Percentiles rank a stretch among this genome's conserved stretches.
Evolutionary conservation across 2,329 filamentous ascomycete species (phyloP).

Genomic region (Podosphaera aphanis): DNA sequence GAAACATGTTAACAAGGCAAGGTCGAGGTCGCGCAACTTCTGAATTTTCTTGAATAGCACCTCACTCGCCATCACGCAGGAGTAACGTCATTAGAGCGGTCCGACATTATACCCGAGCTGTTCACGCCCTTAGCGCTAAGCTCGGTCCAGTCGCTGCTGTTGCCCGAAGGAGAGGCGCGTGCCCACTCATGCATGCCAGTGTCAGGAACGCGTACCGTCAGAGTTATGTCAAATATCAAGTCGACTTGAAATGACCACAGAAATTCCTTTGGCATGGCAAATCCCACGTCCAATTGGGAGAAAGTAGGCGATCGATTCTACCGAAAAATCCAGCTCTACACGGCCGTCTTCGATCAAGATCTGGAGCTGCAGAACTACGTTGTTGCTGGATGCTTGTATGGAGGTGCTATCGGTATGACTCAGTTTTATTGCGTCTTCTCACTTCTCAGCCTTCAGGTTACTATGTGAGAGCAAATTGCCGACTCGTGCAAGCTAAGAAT

Average conservation of each 20-base stretch:
- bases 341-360: constrained; percentile 76
- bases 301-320: constrained; percentile 84
- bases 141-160: too few relatives aligned
- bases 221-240: constrained; percentile 5
- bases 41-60: constrained; percentile 46
- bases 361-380: constrained; percentile 88
- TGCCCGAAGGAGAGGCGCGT: too few relatives aligned
- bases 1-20: constrained; percentile 64
- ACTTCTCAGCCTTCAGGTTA: not conserved
- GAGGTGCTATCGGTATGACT: constrained; percentile 64
- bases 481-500: not conserved
- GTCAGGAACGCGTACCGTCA: too few relatives aligned
- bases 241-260: not conserved
- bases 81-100: not conserved
- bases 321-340: constrained; percentile 83
- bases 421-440: constrained; percentile 1
- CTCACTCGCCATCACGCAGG: constrained; percentile 31
- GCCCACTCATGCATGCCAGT: too few relatives aligned
- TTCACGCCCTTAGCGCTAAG: not conserved
- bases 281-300: constrained; percentile 57
- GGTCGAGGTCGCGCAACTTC: constrained; percentile 63
- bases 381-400: constrained; percentile 76
- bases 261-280: constrained; percentile 10
- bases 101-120: not conserved
- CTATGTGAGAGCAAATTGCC: not conserved